Conservation (phyloP, 169 alveolate genomes). For the Plasmodium falciparum region DNA sequence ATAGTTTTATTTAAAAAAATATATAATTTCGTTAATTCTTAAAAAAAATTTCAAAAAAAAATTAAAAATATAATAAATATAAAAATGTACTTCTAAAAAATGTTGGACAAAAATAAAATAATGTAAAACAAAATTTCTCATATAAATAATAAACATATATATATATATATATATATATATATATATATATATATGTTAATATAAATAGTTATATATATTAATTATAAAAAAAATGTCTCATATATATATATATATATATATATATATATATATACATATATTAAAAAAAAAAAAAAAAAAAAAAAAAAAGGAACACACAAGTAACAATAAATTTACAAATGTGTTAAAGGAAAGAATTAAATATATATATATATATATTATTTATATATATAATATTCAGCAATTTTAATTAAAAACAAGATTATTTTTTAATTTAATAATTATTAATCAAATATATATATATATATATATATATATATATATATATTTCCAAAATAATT, state of each 20-base stretch:
- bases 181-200: conserved; percentile 15
- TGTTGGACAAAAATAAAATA: conserved; percentile 43
- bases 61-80: conserved; percentile 8
- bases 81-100: conserved; percentile 26
- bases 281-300: conserved; percentile 6
- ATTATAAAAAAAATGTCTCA: not conserved
- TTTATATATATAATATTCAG: too few relatives aligned
- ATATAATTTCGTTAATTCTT: too few relatives aligned
- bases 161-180: conserved; percentile 6
- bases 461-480: not conserved
- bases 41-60: not conserved
- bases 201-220: not conserved
- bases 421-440: too few relatives aligned
- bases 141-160: conserved; percentile 4
- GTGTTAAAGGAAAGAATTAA: not conserved
- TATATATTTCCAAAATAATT: not conserved
- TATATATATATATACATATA: not conserved
- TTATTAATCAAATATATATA: not conserved
- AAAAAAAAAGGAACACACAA: not conserved
- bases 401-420: too few relatives aligned
- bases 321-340: conserved; percentile 6
- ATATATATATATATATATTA: too few relatives aligned
- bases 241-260: conserved; percentile 3
- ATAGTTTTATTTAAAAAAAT: too few relatives aligned
- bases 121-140: conserved; percentile 37